Percentiles rank a stretch among this genome's conserved stretches.
phyloP scores from a whole-genome alignment of 1,284 basidiomycete genomes.

The Pseudozyma sp. region DNA sequence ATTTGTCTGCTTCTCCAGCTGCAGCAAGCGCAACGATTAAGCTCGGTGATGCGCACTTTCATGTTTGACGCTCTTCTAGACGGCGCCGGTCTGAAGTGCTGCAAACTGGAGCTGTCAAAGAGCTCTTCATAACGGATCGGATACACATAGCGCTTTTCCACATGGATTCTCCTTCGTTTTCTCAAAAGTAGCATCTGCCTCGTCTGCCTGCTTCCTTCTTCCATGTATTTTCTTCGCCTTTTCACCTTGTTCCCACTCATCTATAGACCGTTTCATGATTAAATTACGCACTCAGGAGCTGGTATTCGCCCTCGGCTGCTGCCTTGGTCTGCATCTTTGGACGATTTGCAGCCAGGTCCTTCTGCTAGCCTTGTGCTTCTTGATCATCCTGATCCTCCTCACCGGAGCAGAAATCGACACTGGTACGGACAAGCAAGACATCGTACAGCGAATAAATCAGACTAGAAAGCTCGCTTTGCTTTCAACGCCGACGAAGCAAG shows the following conservation, averaged over 20 bases:
- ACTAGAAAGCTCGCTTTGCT: no score
- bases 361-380: background rate
- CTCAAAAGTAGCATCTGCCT: no score
- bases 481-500: no score
- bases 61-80: background rate
- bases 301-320: conserved; percentile 12
- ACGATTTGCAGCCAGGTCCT: conserved; percentile 4
- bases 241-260: background rate
- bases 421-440: background rate
- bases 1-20: background rate
- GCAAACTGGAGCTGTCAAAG: no score
- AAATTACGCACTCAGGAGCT: background rate
- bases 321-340: conserved; percentile 7
- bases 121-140: no score
- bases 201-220: background rate
- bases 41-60: background rate
- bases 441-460: no score
- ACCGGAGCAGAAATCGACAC: background rate
- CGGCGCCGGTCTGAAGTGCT: background rate
- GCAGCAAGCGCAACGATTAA: background rate
- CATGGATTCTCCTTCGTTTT: no score
- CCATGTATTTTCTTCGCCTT: background rate
- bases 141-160: no score
- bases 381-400: background rate
- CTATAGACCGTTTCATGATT: background rate